phyloP scores from a whole-genome alignment of 106 monocot genomes.

The Dendrobium officinale region DNA sequence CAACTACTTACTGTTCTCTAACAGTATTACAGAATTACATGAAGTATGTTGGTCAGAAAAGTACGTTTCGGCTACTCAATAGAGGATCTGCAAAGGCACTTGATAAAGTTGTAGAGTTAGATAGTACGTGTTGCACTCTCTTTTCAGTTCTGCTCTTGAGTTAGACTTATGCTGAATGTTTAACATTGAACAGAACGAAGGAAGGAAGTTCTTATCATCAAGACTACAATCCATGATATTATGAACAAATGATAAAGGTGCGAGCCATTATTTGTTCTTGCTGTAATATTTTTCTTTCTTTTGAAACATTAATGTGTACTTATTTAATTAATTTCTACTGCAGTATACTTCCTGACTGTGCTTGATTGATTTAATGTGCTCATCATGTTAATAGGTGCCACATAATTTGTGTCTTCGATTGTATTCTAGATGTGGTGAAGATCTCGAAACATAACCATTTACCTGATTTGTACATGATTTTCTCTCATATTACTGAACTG shows the following conservation, averaged over 20 bases:
- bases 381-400: not conserved
- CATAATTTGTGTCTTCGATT: not conserved
- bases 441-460: not conserved
- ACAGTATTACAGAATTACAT: slow-evolving; percentile 69
- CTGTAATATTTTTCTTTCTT: not conserved
- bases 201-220: slow-evolving; percentile 77
- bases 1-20: not conserved
- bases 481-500: not conserved
- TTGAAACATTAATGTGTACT: not conserved
- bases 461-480: not conserved
- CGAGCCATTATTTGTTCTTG: not conserved
- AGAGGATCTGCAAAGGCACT: slow-evolving; percentile 99
- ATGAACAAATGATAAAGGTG: slow-evolving; percentile 97
- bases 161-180: slow-evolving; percentile 15
- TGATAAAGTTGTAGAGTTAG: slow-evolving; percentile 94
- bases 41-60: slow-evolving; percentile 76
- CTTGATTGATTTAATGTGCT: not conserved
- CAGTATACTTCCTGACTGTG: not conserved
- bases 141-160: slow-evolving; percentile 14
- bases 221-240: slow-evolving; percentile 98
- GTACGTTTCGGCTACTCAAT: slow-evolving; percentile 95
- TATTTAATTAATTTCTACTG: not conserved
- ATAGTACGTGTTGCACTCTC: slow-evolving; percentile 42
- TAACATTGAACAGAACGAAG: slow-evolving; percentile 29
- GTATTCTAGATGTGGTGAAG: not conserved